phyloP scores from a whole-genome alignment of 305 asterid genomes.

The Fraxinus sp. region DNA sequence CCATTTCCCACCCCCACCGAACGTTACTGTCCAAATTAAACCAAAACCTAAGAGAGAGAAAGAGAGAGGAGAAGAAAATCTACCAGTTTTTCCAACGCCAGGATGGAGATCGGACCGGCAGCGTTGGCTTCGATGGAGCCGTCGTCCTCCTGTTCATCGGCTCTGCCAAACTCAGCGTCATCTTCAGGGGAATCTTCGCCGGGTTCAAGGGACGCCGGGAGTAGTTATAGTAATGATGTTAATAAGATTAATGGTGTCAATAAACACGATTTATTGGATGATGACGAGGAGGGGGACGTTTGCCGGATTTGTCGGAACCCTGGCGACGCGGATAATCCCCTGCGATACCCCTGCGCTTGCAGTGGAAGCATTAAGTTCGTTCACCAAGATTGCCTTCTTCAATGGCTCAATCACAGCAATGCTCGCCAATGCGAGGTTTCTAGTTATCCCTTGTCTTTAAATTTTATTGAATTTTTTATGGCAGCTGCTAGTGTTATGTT shows the following conservation, averaged over 20 bases:
- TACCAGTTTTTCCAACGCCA: slow-evolving; percentile 46
- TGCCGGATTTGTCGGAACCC: slow-evolving; percentile 98
- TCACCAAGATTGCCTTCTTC: slow-evolving; percentile 95
- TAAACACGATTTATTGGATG: slow-evolving; percentile 64
- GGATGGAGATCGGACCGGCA: slow-evolving; percentile 88
- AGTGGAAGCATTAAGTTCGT: slow-evolving; percentile 97
- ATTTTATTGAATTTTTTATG: not conserved
- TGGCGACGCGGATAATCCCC: slow-evolving; percentile 81
- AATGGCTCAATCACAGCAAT: slow-evolving; percentile 99
- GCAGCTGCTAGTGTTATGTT: not conserved
- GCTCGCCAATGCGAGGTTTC: slow-evolving; percentile 97
- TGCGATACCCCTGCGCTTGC: slow-evolving; percentile 96
- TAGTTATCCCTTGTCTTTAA: not conserved
- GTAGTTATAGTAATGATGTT: slow-evolving; percentile 24
- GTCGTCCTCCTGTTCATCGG: slow-evolving; percentile 38
- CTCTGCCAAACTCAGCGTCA: slow-evolving; percentile 33
- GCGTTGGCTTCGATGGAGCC: slow-evolving; percentile 43
- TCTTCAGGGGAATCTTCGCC: slow-evolving; percentile 49
- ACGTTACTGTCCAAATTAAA: not conserved
- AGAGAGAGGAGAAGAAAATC: slow-evolving; percentile 29
- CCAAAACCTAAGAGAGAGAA: slow-evolving; percentile 39
- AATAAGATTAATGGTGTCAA: slow-evolving; percentile 27
- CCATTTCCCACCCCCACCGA: not conserved
- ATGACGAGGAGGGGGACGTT: slow-evolving; percentile 88
- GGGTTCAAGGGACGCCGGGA: slow-evolving; percentile 31